Percentiles rank a stretch among this genome's conserved stretches.
These are phyloP conservation scores for Yarrowia galli DNA, from an alignment of 1,139 yeast species.

Conservation along the genomic window DNA sequence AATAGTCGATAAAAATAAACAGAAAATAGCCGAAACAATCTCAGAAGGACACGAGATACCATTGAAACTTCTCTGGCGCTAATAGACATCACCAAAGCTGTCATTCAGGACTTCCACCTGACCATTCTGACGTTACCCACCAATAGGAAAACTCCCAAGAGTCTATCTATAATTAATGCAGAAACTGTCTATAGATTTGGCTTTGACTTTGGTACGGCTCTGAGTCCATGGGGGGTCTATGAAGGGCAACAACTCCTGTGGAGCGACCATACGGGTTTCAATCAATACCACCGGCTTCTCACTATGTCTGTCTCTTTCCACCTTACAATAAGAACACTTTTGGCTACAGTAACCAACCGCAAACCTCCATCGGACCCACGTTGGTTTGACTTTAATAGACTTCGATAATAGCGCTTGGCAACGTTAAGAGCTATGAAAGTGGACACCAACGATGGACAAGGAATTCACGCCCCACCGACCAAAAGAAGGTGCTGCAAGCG, in stretches of 20 bases:
- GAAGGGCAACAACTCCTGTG: too few relatives aligned
- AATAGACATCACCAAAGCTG: too few relatives aligned
- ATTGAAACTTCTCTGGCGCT: neutral
- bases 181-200: constrained; percentile 1
- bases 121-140: neutral
- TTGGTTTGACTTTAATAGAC: constrained; percentile 9
- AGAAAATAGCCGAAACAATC: neutral
- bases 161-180: constrained; percentile 11
- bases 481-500: too few relatives aligned
- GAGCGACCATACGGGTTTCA: too few relatives aligned
- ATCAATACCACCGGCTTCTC: too few relatives aligned
- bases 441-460: constrained; percentile 1
- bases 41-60: neutral
- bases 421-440: constrained; percentile 7
- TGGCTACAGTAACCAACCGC: too few relatives aligned
- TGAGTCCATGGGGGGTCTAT: neutral
- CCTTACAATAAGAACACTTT: neutral
- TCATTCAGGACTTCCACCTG: neutral
- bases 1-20: neutral
- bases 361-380: neutral
- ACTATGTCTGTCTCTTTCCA: too few relatives aligned
- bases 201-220: constrained; percentile 23
- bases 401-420: constrained; percentile 37
- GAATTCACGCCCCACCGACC: constrained; percentile 6
- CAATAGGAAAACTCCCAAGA: neutral